Base-by-base conservation (phyloP, 2,329 filamentous ascomycete species). In the Alternaria arbusti region DNA sequence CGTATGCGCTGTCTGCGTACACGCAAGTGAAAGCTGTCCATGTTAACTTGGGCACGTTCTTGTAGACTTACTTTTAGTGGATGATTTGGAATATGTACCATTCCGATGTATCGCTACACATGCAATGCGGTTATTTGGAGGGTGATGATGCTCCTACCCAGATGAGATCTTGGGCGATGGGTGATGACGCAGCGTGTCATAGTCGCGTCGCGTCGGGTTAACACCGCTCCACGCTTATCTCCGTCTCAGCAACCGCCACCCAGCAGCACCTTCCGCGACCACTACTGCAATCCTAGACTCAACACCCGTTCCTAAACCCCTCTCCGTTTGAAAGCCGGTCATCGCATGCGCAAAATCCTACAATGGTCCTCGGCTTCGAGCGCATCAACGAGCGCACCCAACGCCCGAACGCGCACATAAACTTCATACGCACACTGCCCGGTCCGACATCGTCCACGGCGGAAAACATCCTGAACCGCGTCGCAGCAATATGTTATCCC, bases 401-500 rank as follows among this genome's bases (percentile, higher is more conserved):
- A 57, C 90, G 91, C 62, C 92, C 93, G 8, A 96, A 96, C 72
- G 84, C 88, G 22, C 87, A 89, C 64, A 92, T 97, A 70, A 88
- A 92, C 76, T 97, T 97, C 83, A 95, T 97, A 82, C 94, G 94
- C 74, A 89, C 93, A 1, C 83, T 94, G 0, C 85, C 88, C 13
- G 90, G 91, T 0, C 82, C 86, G 0, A 66, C 70, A 30, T 61
- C 75, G 26, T n/a, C 68, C 4, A 73, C 66, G n/a, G 77, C 79
- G 45, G 72, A 75, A 36, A 64, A 66, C 40, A 78, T 81, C 20
- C 74, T 82, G 52, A 78, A 75, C 57, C 77, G 78, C 57, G 77
- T 82, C 26, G 79, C 80, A 13, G 93, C 93, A 59, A 90, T 94
- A 86, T 94, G 92, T 75, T 84, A 85, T 23, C 93, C 93, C 1